Percentiles rank a stretch among this genome's conserved stretches.
Conservation (phyloP, 371 early-diverging fungal species). For the Mortierella sp. region DNA sequence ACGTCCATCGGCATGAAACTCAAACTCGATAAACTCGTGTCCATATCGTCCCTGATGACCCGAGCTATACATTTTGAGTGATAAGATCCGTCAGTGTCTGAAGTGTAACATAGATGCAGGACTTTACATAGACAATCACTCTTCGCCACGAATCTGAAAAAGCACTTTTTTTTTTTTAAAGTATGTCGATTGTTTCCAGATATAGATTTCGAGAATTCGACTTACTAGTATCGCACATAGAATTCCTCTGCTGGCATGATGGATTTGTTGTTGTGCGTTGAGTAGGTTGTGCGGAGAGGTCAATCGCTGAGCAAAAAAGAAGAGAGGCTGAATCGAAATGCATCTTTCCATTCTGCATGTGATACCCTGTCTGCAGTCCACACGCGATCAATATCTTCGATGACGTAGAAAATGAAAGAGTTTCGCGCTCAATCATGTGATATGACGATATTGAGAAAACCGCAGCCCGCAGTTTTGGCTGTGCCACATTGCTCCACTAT, state of each 20-base stretch:
- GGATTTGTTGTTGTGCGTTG: slow-evolving; percentile 3
- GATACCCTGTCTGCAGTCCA: neutral
- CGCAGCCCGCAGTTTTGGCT: slow-evolving; percentile 4
- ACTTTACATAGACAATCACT: neutral
- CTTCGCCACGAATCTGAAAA: neutral
- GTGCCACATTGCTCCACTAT: neutral
- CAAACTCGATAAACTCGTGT: slow-evolving; percentile 98
- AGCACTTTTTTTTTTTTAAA: neutral
- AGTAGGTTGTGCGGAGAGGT: neutral
- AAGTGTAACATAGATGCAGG: neutral
- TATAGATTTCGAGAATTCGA: neutral
- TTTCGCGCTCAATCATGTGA: neutral
- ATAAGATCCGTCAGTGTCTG: neutral
- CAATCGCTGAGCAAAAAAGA: slow-evolving; percentile 1
- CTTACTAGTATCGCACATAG: slow-evolving; percentile 91
- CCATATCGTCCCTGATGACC: slow-evolving; percentile 96
- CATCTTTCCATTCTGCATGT: neutral
- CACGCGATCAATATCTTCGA: neutral
- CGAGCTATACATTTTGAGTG: slow-evolving; percentile 64
- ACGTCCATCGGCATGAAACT: slow-evolving; percentile 89
- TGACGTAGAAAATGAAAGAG: neutral
- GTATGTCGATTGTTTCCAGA: neutral
- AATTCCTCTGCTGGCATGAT: slow-evolving; percentile 72
- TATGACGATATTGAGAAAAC: neutral
- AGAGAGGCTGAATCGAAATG: neutral